Evolutionary conservation across 2,329 filamentous ascomycete genomes (phyloP).

Genomic region (Penicillium crustosum): DNA sequence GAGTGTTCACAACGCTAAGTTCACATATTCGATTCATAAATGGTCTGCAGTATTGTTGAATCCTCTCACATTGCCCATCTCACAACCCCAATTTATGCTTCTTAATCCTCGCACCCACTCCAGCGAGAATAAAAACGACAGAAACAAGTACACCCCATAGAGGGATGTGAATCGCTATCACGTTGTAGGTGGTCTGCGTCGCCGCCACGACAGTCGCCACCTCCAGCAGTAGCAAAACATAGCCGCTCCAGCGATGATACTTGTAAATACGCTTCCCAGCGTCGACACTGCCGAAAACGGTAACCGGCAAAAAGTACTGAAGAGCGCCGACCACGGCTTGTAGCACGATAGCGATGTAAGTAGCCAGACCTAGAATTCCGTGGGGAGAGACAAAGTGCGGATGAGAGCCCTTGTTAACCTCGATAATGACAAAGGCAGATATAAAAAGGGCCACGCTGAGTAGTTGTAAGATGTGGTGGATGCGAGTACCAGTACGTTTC

Average conservation of each 20-base stretch:
- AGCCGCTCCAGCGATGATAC: constrained; percentile 79
- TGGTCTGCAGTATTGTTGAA: no score
- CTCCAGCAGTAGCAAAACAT: constrained; percentile 68
- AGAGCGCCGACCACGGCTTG: constrained; percentile 80
- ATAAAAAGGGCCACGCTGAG: constrained; percentile 50
- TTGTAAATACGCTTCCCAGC: constrained; percentile 84
- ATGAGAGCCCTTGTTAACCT: constrained; percentile 75
- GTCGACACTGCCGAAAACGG: constrained; percentile 73
- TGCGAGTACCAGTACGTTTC: constrained; percentile 63
- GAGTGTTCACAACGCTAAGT: no score
- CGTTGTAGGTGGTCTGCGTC: constrained; percentile 72
- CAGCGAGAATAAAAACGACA: constrained; percentile 64
- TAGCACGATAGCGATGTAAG: constrained; percentile 66
- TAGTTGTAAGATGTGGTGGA: constrained; percentile 68
- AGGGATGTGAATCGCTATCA: constrained; percentile 67
- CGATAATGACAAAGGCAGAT: constrained; percentile 46
- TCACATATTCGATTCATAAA: not conserved
- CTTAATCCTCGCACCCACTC: constrained; percentile 76
- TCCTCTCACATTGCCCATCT: not conserved
- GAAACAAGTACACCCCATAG: constrained; percentile 74
- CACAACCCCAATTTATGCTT: constrained; percentile 70
- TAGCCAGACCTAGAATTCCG: constrained; percentile 76
- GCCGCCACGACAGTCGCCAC: constrained; percentile 73
- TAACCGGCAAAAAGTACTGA: constrained; percentile 70
- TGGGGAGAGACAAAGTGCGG: constrained; percentile 74